These are phyloP conservation scores for Musa balbisiana DNA, from an alignment of 202 grass and related monocot species.

Conservation along the genomic window DNA sequence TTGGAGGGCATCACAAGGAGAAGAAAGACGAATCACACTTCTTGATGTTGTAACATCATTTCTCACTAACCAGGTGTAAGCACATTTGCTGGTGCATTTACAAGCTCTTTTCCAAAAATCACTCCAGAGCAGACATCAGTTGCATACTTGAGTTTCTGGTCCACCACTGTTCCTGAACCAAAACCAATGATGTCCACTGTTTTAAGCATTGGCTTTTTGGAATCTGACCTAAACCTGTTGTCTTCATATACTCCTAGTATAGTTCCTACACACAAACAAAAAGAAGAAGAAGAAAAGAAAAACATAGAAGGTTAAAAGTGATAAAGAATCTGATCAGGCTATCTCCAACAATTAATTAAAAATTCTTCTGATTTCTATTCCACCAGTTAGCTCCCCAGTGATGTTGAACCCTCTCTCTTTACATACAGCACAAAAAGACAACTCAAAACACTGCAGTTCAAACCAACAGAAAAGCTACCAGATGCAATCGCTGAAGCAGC, in stretches of 20 bases:
- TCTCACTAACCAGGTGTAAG: slow-evolving; percentile 66
- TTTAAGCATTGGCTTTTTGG: slow-evolving; percentile 71
- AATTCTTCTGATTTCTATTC: not conserved
- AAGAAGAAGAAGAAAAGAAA: not conserved
- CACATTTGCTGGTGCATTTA: slow-evolving; percentile 91
- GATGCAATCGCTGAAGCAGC: slow-evolving; percentile 65
- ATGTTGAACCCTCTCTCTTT: not conserved
- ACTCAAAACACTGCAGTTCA: not conserved
- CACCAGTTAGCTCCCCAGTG: not conserved
- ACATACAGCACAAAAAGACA: no score
- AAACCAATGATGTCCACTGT: slow-evolving; percentile 84
- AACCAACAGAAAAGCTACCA: slow-evolving; percentile 28
- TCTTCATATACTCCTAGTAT: slow-evolving; percentile 78
- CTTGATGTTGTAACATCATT: not conserved
- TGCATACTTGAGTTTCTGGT: slow-evolving; percentile 69
- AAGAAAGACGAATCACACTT: not conserved
- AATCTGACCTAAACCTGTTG: slow-evolving; percentile 85
- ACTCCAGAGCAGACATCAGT: slow-evolving; percentile 68
- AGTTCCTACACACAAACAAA: slow-evolving; percentile 35
- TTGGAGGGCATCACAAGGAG: not conserved
- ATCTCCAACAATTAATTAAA: not conserved
- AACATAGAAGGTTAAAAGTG: not conserved
- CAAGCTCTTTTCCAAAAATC: slow-evolving; percentile 93
- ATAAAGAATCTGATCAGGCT: not conserved
- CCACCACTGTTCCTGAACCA: slow-evolving; percentile 53